Evolutionary conservation across 257 asterid genomes (phyloP).

Genomic region (Solanum paucissectum): DNA sequence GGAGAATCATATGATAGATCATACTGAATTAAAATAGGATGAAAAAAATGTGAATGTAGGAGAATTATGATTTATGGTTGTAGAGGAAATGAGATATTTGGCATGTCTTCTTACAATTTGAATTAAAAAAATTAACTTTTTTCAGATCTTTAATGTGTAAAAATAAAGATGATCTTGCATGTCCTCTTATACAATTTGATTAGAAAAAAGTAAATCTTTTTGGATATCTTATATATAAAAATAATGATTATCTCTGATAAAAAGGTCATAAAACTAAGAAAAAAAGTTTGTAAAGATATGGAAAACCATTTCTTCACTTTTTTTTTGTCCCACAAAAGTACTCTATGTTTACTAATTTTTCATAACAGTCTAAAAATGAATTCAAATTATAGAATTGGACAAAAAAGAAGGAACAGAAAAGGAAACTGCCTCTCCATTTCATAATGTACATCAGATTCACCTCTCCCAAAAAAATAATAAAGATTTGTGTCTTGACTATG

Average conservation of each 20-base stretch:
- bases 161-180: not conserved
- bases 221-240: not conserved
- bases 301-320: not conserved
- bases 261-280: too few relatives aligned
- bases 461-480: not conserved
- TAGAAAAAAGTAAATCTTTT: not conserved
- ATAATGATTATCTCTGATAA: not conserved
- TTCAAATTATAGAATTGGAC: not conserved
- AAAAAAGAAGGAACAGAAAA: not conserved
- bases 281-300: not conserved
- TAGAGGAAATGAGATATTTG: not conserved
- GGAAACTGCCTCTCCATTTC: not conserved
- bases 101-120: not conserved
- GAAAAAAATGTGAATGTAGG: not conserved
- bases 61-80: not conserved
- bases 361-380: not conserved
- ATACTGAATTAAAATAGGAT: not conserved
- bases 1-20: not conserved
- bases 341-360: not conserved
- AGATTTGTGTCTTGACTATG: not conserved
- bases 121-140: not conserved
- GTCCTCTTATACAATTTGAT: not conserved
- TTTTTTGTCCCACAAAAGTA: not conserved
- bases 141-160: not conserved
- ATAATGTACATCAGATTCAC: slow-evolving; percentile 13